These are phyloP conservation scores for Calocera viscosa DNA, from an alignment of 768 basidiomycete species.

Conservation along the genomic window DNA sequence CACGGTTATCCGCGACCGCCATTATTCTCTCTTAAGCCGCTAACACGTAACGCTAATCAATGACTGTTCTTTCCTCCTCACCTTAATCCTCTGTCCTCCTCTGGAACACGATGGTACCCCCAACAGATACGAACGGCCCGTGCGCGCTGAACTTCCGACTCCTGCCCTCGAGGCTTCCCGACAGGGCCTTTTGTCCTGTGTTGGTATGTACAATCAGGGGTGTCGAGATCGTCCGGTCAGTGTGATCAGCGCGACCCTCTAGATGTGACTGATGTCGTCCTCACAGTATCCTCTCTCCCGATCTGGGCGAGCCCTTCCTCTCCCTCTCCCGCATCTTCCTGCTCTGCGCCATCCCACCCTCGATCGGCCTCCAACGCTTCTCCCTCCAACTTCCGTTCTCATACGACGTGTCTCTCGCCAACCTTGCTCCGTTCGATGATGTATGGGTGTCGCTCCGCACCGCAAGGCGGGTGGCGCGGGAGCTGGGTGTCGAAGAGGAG, in stretches of 20 bases:
- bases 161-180: neutral
- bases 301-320: slow-evolving; percentile 1
- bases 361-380: neutral
- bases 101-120: neutral
- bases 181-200: neutral
- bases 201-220: neutral
- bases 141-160: neutral
- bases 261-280: neutral
- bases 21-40: no score
- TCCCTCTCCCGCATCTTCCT: slow-evolving; percentile 5
- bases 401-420: neutral
- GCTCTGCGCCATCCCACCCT: neutral
- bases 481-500: neutral
- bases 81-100: neutral
- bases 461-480: neutral
- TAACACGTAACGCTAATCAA: no score
- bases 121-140: neutral
- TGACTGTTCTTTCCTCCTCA: no score
- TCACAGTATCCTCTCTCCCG: neutral
- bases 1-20: no score
- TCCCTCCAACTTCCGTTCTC: neutral
- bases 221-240: neutral
- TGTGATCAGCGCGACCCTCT: neutral
- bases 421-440: slow-evolving; percentile 1
- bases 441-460: neutral